phyloP scores from a whole-genome alignment of 495 filamentous ascomycete species.

The Talaromyces borbonicus region DNA sequence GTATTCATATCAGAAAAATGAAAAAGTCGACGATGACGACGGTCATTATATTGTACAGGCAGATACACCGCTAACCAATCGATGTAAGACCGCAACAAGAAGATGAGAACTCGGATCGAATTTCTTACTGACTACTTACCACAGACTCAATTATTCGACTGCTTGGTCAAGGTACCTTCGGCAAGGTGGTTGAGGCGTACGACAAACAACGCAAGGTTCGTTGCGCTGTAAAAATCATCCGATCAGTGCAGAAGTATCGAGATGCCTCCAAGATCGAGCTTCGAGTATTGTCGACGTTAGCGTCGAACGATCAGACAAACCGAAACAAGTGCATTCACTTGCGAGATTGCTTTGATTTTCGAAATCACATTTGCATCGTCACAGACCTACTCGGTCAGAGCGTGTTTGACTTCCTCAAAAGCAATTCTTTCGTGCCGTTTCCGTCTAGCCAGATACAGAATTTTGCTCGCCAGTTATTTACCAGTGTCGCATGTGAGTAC shows the following conservation, averaged over 20 bases:
- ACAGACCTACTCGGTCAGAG: slow-evolving; percentile 94
- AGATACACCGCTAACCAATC: slow-evolving; percentile 70
- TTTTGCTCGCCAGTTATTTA: slow-evolving; percentile 90
- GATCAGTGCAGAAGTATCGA: slow-evolving; percentile 94
- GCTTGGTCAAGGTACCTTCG: slow-evolving; percentile 94
- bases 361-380: slow-evolving; percentile 97
- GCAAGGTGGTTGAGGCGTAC: slow-evolving; percentile 90
- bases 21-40: slow-evolving; percentile 86
- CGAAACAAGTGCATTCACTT: slow-evolving; percentile 96
- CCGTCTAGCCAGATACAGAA: slow-evolving; percentile 98
- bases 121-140: slow-evolving; percentile 8
- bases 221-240: slow-evolving; percentile 95
- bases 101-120: not conserved
- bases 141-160: slow-evolving; percentile 78
- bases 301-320: slow-evolving; percentile 83
- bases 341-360: slow-evolving; percentile 93
- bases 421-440: slow-evolving; percentile 89
- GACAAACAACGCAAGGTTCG: slow-evolving; percentile 64
- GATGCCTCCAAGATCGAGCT: slow-evolving; percentile 96
- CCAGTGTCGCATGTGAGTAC: slow-evolving; percentile 92
- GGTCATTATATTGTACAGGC: slow-evolving; percentile 90
- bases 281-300: slow-evolving; percentile 79
- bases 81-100: slow-evolving; percentile 57
- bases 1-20: slow-evolving; percentile 34
- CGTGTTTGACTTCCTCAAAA: slow-evolving; percentile 97